Conservation (phyloP, 164 flowering plant genomes). For the Tetracentron sinense region DNA sequence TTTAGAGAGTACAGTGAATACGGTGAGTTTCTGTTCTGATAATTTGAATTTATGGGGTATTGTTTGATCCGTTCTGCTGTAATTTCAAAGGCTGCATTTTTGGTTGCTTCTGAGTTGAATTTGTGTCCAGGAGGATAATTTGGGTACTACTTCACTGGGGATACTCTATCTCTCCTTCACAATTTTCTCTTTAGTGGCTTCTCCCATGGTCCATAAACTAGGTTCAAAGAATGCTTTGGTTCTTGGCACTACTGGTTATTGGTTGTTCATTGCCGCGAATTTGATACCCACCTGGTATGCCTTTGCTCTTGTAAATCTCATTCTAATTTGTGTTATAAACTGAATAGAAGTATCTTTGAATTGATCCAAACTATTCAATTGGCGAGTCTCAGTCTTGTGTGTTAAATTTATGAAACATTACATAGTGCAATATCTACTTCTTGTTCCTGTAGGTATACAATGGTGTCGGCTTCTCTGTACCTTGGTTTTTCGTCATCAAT, state of each 20-base stretch:
- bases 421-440: not conserved
- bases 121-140: conserved; percentile 45
- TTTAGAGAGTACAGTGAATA: conserved; percentile 70
- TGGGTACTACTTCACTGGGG: conserved; percentile 85
- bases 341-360: too few species aligned
- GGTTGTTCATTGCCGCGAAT: conserved; percentile 90
- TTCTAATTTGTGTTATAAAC: not conserved
- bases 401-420: not conserved
- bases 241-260: conserved; percentile 90
- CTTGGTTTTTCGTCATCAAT: conserved; percentile 91
- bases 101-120: conserved; percentile 2
- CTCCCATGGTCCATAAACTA: conserved; percentile 60
- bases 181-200: conserved; percentile 72
- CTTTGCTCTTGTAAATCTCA: not conserved
- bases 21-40: conserved; percentile 37
- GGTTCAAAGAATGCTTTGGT: conserved; percentile 80
- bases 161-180: conserved; percentile 83
- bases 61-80: not conserved
- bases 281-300: conserved; percentile 73
- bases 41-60: not conserved
- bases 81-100: not conserved
- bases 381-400: not conserved
- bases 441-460: conserved; percentile 67
- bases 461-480: conserved; percentile 88
- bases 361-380: too few species aligned